phyloP scores from a whole-genome alignment of 768 basidiomycete species.

The Termitomyces sp. region DNA sequence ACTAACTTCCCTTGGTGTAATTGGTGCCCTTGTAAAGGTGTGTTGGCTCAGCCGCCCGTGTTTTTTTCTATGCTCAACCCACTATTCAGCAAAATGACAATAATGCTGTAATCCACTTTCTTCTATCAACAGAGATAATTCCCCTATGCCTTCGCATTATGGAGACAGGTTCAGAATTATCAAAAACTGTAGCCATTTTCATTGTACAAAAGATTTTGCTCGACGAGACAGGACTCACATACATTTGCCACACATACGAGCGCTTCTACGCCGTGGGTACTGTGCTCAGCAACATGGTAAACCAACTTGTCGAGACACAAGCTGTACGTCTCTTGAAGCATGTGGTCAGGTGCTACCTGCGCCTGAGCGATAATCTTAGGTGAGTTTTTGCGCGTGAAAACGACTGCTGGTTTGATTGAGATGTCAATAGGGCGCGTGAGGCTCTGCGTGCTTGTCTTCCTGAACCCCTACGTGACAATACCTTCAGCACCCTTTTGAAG shows the following conservation, averaged over 20 bases:
- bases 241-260: conserved; percentile 99
- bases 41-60: conserved; percentile 8
- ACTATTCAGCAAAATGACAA: conserved; percentile 91
- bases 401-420: background rate
- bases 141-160: conserved; percentile 98
- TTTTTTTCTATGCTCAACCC: background rate
- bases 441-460: conserved; percentile 94
- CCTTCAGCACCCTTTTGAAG: conserved; percentile 88
- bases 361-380: conserved; percentile 95
- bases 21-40: conserved; percentile 97
- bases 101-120: conserved; percentile 97
- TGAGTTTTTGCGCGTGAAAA: conserved; percentile 27
- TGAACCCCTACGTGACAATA: conserved; percentile 90
- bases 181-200: conserved; percentile 99
- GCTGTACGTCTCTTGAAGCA: conserved; percentile 95
- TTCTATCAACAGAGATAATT: conserved; percentile 98
- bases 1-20: conserved; percentile 98
- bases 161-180: conserved; percentile 98
- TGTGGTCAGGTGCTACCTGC: conserved; percentile 94
- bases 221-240: conserved; percentile 95
- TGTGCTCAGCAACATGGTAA: conserved; percentile 98
- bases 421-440: conserved; percentile 73
- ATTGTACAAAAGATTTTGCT: conserved; percentile 98
- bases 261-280: conserved; percentile 99
- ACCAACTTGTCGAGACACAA: conserved; percentile 95